Evolutionary conservation across 176 grass and related monocot genomes (phyloP), one percentile per base, ranked within the genome.

Genomic region (Puccinellia tenuiflora): DNA sequence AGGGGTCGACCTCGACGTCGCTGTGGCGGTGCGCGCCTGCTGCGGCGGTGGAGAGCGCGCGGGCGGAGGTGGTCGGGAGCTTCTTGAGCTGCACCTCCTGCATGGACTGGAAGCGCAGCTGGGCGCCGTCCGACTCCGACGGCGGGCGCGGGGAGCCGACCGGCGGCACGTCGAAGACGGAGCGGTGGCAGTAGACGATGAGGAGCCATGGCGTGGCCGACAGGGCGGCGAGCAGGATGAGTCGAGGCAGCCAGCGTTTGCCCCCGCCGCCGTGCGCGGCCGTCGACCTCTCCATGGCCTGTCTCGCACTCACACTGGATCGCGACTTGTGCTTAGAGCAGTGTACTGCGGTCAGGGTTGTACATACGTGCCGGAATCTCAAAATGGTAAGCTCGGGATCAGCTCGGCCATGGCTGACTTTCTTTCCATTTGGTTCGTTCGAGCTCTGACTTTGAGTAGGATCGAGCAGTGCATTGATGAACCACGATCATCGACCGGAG

Each of bases 201-300:
- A 91, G 70, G 47, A 94, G 70, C 89, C 92, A 91, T 16, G 88
- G 88, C 71, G 85, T 87, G 81, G 54, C 53, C 22, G 87, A 85
- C 21, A 91, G 62, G 9, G 68, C 37, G 21, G 54, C 30, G 40
- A 94, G 31, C 45, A 94, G 29, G 89, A 91, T 83, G 53, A 91
- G 37, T 10, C 86, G 85, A n/a, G 61, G 88, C n/a, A 81, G 60
- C 81, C 78, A 86, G 25, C 72, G 77, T 26, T 75, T 88, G 42
- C 35, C 66, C 9, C 81, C 64, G 45, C 79, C 79, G 53, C 51
- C 60, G 75, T 34, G 17, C 17, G 46, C 54, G 34, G 47, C 68
- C 20, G 63, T 5, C 24, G 79, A 2, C 68, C 53, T 89, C 56
- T 89, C 92, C 92, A 94, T 94, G 73, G 31, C n/a, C n/a, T n/a